Evolutionary conservation across 257 asterid genomes (phyloP), one percentile per base, ranked within the genome.

Genomic region (Jasminum sambac): DNA sequence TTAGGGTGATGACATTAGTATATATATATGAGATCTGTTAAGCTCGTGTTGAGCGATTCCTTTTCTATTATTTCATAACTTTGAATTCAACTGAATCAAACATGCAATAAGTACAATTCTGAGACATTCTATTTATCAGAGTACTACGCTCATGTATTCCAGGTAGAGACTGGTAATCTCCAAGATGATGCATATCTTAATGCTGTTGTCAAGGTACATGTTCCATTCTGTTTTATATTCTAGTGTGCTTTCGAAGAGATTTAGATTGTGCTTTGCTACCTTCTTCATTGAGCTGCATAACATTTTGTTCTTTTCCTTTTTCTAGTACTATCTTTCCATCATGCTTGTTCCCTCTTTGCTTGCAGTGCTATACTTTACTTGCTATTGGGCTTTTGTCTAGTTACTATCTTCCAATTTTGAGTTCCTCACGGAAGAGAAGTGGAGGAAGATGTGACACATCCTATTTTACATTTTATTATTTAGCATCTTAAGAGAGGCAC

Each of bases 201-300:
- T 74, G 96, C 97, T 61, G 98, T 93, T 72, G 98, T 90, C 19
- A 93, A 93, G 98, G 98, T 93, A 74, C 72, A 63, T 57, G 30
- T 70, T 52, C 26, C 9, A 46, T 44, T 42, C 16, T 62, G 68
- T 36, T 5, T 16, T 17, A 71, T 36, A 24, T 67, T 71, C 21
- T 65, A 65, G 46, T 55, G 75, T n/a, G 72, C 60, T 36, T 39
- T n/a, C 19, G 23, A 48, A 19, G 11, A 9, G 3, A 19, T 60
- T 68, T 24, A 11, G 55, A 12, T 42, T 62, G 58, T 30, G n/a
- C 24, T 34, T 64, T 8, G 8, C 43, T 42, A 55, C 60, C 42
- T 50, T 10, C 34, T 63, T 48, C 55, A 19, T 55, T 19, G 37
- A 24, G 66, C 17, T 67, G 26, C 25, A 58, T 11, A 43, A 52